Evolutionary conservation across 768 basidiomycete genomes (phyloP).

Genomic region (Hericium alpestre): DNA sequence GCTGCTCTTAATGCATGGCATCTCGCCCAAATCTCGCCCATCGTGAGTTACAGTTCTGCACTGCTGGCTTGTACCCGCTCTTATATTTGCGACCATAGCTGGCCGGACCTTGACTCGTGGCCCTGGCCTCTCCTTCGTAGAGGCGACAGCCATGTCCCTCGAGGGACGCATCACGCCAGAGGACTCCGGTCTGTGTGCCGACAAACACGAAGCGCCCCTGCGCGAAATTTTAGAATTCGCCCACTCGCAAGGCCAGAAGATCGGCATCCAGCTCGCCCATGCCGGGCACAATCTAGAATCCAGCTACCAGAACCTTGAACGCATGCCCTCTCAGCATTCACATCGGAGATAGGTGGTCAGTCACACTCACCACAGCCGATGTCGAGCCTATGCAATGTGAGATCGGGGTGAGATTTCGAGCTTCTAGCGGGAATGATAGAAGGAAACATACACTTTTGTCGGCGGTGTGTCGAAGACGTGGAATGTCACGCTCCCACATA

Average conservation of each 20-base stretch:
- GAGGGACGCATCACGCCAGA: slow-evolving; percentile 45
- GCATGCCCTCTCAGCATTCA: neutral
- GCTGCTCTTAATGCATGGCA: too few relatives aligned
- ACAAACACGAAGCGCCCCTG: slow-evolving; percentile 37
- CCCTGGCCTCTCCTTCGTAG: slow-evolving; percentile 49
- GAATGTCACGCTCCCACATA: slow-evolving; percentile 51
- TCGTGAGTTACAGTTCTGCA: too few relatives aligned
- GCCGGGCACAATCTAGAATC: slow-evolving; percentile 35
- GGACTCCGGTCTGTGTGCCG: slow-evolving; percentile 51
- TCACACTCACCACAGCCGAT: slow-evolving; percentile 57
- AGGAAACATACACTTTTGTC: slow-evolving; percentile 42
- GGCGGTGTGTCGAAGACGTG: slow-evolving; percentile 55
- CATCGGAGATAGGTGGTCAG: neutral
- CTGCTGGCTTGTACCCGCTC: too few relatives aligned
- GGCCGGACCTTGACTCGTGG: slow-evolving; percentile 34
- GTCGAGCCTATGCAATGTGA: slow-evolving; percentile 37
- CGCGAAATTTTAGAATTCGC: slow-evolving; percentile 55
- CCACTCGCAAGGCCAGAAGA: slow-evolving; percentile 58
- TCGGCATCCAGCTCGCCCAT: slow-evolving; percentile 16
- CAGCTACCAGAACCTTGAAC: slow-evolving; percentile 58
- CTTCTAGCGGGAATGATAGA: too few relatives aligned
- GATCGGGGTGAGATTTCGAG: too few relatives aligned
- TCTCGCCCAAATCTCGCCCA: too few relatives aligned
- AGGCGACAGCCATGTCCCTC: slow-evolving; percentile 39
- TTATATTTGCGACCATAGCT: neutral